Base-by-base conservation (phyloP, 169 alveolate species). In the Plasmodium cynomolgi region DNA sequence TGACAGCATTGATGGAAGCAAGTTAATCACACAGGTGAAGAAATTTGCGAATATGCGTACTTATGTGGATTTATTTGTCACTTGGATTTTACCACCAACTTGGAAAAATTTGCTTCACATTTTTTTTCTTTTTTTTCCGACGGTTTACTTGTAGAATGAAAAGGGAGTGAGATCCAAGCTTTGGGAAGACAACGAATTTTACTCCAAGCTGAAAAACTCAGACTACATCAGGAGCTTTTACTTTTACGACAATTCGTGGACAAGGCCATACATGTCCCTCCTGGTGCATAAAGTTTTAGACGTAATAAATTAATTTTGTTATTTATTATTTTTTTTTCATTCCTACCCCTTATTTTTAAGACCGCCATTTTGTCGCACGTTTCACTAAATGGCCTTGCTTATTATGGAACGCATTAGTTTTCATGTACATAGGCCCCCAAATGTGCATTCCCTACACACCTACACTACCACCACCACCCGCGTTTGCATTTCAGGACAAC, bases 131-230 rank as follows among this genome's bases (percentile, higher is more conserved):
- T 72, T n/a, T 26, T 31, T 62, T 15, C 34, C 33, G 20, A 71
- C 44, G 41, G 41, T 72, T 73, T 15, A 73, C 26, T 4, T 88
- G 41, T 0, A 88, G 93, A 88, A 79, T 73, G 93, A 88, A 88
- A 88, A 77, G 34, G 75, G 71, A 39, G 93, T 88, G 20, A 77
- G 93, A 15, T 75, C 93, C 31, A 88, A 88, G 72, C 41, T 88
- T 56, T 88, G 93, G 93, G 93, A 88, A 62, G 93, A 88, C 71
- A 79, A 62, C 34, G 93, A 88, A 88, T 88, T 88, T 79, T 88
- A 88, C 54, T 79, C 71, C 31, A 88, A 88, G 54, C 31, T 88
- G 81, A 88, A 88, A 79, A 50, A 88, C 81, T 34, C 93, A 3
- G 86, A 88, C 44, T 79, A 75, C 47, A 72, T 88, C n/a, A 88